phyloP scores from a whole-genome alignment of 176 grass and related monocot genomes.

The Eleusine coracana region DNA sequence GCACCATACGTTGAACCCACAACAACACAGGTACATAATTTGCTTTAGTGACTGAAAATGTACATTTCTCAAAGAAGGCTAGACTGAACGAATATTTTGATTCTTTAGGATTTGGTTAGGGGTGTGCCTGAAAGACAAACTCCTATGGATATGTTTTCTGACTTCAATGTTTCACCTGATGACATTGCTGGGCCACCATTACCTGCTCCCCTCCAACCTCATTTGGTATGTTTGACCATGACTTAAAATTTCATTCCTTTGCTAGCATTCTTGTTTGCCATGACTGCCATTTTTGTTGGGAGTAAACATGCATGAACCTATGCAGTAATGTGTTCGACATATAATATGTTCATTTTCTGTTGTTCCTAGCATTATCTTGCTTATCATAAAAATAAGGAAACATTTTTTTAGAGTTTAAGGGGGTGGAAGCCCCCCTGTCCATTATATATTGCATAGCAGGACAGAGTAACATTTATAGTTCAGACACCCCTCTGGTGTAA shows the following conservation, averaged over 20 bases:
- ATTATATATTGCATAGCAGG: too few species aligned
- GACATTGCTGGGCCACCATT: conserved; percentile 37
- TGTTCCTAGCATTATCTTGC: conserved; percentile 17
- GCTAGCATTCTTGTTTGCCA: background rate
- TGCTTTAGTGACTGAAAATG: background rate
- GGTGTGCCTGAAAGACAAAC: conserved; percentile 39
- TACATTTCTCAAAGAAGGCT: conserved; percentile 31
- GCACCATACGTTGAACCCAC: conserved; percentile 32
- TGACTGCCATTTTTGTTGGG: conserved; percentile 21
- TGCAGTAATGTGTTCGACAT: conserved; percentile 10
- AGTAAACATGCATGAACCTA: conserved; percentile 28
- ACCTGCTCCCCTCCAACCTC: conserved; percentile 46
- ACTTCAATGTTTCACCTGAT: conserved; percentile 34
- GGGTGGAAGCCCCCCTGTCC: too few species aligned
- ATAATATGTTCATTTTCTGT: conserved; percentile 2
- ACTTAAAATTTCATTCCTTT: conserved; percentile 12
- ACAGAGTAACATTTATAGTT: too few species aligned
- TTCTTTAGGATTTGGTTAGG: conserved; percentile 49
- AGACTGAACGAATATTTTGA: conserved; percentile 17
- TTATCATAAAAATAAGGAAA: background rate
- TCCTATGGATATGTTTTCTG: conserved; percentile 51
- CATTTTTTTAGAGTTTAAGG: too few species aligned
- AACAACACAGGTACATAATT: conserved; percentile 44
- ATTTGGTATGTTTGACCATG: conserved; percentile 47
- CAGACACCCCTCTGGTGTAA: too few species aligned